phyloP scores from a whole-genome alignment of 23 red algal species.

The Gracilariopsis chorda region DNA sequence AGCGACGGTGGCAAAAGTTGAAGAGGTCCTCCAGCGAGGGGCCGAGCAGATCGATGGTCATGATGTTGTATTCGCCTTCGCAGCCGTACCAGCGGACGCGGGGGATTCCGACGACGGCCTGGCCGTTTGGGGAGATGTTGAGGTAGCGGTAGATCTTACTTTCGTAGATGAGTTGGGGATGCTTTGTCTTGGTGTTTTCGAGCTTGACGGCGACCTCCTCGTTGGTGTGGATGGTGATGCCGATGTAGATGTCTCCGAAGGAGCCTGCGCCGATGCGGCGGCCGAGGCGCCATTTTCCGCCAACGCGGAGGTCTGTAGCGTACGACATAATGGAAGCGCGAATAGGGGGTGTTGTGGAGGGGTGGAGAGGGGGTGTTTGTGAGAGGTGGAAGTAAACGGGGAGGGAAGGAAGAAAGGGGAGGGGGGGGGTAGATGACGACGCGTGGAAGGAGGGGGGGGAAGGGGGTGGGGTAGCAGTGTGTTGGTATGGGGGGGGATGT shows the following conservation, averaged over 20 bases:
- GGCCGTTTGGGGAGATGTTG: conserved; percentile 78
- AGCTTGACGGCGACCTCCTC: conserved; percentile 99
- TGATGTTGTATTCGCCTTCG: conserved; percentile 98
- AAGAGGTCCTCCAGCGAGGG: conserved; percentile 98
- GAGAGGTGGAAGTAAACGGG: neutral
- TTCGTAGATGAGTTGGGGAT: conserved; percentile 99
- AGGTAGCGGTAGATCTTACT: conserved; percentile 99
- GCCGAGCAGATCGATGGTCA: conserved; percentile 97
- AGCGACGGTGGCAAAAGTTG: conserved; percentile 99
- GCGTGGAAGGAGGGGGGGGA: neutral
- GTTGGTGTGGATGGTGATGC: conserved; percentile 82
- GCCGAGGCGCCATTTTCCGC: conserved; percentile 96
- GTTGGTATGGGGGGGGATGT: neutral
- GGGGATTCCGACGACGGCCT: conserved; percentile 87
- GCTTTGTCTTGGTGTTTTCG: conserved; percentile 92
- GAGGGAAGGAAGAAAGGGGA: neutral
- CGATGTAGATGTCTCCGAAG: conserved; percentile 99
- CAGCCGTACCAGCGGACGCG: conserved; percentile 94
- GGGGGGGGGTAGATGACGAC: neutral
- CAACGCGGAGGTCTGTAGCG: conserved; percentile 87
- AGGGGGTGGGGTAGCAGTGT: neutral
- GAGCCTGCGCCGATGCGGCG: conserved; percentile 97
- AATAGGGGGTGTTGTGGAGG: neutral
- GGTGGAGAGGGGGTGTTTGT: neutral
- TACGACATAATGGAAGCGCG: conserved; percentile 36